These are phyloP conservation scores for Raffaelea arxii DNA, from an alignment of 2,329 filamentous ascomycete genomes.

Conservation along the genomic window DNA sequence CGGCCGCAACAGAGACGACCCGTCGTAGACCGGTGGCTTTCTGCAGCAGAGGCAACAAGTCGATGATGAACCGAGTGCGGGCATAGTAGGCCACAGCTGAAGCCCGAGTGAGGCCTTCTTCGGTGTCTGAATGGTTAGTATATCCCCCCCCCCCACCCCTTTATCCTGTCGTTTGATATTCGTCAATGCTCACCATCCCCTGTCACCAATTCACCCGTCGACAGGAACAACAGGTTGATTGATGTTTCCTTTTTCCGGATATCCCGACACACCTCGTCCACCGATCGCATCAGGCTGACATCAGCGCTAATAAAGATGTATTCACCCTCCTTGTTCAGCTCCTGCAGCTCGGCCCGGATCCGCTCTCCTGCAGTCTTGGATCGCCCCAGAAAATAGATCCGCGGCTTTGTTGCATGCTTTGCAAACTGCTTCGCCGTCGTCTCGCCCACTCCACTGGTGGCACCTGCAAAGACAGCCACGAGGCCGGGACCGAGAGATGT, in stretches of 20 bases:
- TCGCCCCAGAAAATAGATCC: constrained; percentile 37
- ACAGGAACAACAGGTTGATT: constrained; percentile 24
- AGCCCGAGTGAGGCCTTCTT: constrained; percentile 45
- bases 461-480: constrained; percentile 40
- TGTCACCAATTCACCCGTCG: not conserved
- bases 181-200: not conserved
- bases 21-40: constrained; percentile 34
- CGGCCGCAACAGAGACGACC: constrained; percentile 43
- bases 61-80: constrained; percentile 44
- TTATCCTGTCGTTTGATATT: not conserved
- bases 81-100: constrained; percentile 46
- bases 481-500: constrained; percentile 26
- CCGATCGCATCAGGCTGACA: constrained; percentile 34
- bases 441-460: constrained; percentile 40
- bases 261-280: constrained; percentile 38
- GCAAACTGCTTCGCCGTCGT: constrained; percentile 34
- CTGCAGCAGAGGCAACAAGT: constrained; percentile 46
- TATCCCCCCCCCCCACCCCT: not conserved
- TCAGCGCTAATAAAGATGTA: constrained; percentile 36
- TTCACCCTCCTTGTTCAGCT: constrained; percentile 31
- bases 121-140: constrained; percentile 31
- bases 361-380: constrained; percentile 27
- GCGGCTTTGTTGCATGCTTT: constrained; percentile 26
- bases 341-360: constrained; percentile 30
- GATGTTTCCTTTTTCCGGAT: constrained; percentile 38